Evolutionary conservation across 2,329 filamentous ascomycete genomes (phyloP).

Genomic region (Harringtonia aguacate): DNA sequence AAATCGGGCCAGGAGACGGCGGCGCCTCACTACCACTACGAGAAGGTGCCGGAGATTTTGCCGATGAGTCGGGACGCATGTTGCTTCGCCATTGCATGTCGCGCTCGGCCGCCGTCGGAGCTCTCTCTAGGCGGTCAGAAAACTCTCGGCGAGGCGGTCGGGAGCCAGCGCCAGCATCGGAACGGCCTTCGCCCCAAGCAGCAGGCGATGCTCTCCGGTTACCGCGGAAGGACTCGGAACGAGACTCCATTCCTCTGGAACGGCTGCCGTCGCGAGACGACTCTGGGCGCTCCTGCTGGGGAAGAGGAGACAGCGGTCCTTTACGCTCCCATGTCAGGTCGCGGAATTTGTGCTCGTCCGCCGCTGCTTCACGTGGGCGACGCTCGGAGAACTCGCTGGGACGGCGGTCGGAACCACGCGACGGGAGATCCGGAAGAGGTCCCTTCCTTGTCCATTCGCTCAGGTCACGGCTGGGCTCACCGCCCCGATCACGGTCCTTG

Average conservation of each 20-base stretch:
- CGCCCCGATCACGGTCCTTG: slow-evolving; percentile 63
- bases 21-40: slow-evolving; percentile 68
- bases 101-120: slow-evolving; percentile 78
- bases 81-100: slow-evolving; percentile 87
- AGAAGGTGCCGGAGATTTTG: slow-evolving; percentile 53
- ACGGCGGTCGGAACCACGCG: slow-evolving; percentile 32
- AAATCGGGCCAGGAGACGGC: slow-evolving; percentile 52
- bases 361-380: slow-evolving; percentile 56
- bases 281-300: slow-evolving; percentile 36
- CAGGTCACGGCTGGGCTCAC: slow-evolving; percentile 66
- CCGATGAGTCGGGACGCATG: slow-evolving; percentile 70
- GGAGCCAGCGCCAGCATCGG: slow-evolving; percentile 47
- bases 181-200: slow-evolving; percentile 61
- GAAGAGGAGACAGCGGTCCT: slow-evolving; percentile 71
- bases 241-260: slow-evolving; percentile 44
- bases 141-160: slow-evolving; percentile 72
- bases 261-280: slow-evolving; percentile 45
- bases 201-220: slow-evolving; percentile 60
- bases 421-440: slow-evolving; percentile 37
- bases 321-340: slow-evolving; percentile 91
- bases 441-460: slow-evolving; percentile 90
- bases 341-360: slow-evolving; percentile 58
- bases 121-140: slow-evolving; percentile 57
- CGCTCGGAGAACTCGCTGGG: slow-evolving; percentile 52
- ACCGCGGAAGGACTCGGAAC: slow-evolving; percentile 46